Conservation (phyloP, 2,329 filamentous ascomycete species). For the Calonectria honghensis region DNA sequence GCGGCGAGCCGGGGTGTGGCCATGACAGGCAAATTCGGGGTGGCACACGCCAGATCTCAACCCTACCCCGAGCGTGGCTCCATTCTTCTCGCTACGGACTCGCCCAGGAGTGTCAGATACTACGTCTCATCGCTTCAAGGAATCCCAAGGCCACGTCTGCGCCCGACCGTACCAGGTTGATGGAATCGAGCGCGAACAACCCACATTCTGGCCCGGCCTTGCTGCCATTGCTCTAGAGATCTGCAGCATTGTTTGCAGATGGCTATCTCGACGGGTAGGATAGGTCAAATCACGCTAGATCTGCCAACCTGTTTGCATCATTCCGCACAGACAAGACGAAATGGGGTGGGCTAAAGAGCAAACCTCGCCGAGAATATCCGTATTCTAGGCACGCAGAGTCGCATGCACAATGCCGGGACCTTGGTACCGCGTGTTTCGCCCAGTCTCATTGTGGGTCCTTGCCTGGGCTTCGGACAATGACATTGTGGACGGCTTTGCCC, state of each 20-base stretch:
- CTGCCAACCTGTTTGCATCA: constrained; percentile 19
- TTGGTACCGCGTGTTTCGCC: constrained; percentile 21
- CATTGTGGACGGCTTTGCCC: constrained; percentile 10
- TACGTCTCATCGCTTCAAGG: constrained; percentile 20
- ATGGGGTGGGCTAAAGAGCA: constrained; percentile 13
- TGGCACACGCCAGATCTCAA: constrained; percentile 29
- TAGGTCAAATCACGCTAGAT: constrained; percentile 36
- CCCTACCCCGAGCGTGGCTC: constrained; percentile 25
- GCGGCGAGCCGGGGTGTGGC: constrained; percentile 30
- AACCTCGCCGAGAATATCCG: constrained; percentile 12
- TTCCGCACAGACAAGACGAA: constrained; percentile 38
- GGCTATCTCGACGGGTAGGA: constrained; percentile 23
- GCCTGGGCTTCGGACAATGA: constrained; percentile 23
- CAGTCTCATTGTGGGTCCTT: constrained; percentile 25
- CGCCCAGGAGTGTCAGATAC: constrained; percentile 3
- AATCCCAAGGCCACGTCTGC: constrained; percentile 22
- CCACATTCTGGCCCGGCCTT: constrained; percentile 36
- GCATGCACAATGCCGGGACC: constrained; percentile 8
- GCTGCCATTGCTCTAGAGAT: constrained; percentile 28
- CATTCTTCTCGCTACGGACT: constrained; percentile 12
- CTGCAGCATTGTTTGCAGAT: constrained; percentile 38
- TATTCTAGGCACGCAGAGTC: background rate
- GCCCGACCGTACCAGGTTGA: constrained; percentile 30
- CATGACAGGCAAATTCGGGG: constrained; percentile 15
- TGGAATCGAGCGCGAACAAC: constrained; percentile 22